Base-by-base conservation (phyloP, 345 rosid genomes). In the Melaleuca quinquenervia region DNA sequence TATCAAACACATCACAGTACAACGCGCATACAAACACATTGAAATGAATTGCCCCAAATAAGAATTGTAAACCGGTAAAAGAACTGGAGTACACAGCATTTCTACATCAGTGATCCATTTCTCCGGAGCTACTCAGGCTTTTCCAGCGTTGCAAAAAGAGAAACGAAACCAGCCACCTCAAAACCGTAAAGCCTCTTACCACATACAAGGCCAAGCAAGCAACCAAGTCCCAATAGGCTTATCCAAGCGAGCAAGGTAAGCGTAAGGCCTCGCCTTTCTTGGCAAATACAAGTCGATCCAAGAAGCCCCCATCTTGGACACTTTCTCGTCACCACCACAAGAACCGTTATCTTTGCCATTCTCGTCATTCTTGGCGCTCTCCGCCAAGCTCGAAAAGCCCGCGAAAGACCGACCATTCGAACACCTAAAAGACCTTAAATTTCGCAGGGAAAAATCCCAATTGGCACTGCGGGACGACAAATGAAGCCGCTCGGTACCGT, bases 131-230 rank as follows among this genome's bases (percentile, higher is more conserved):
- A 41, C 41, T 41, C 41, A 41, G 41, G 41, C 41, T 41, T 41
- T 41, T 41, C 4, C 41, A 41, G 41, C 4, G 41, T 41, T 41
- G 41, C 41, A 41, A 41, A 41, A 41, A 41, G 41, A 41, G 41
- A 41, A 41, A 41, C 41, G 3, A 55, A 55, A 55, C 3, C 15
- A 24, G 60, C 20, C 60, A 55, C 20, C 15, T 55, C 60, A 82
- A 5, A 45, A 18, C 56, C 82, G 85, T n/a, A 24, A n/a, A 45
- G 41, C 55, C n/a, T 24, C 96, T 64, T 89, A 95, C 98, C 98
- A 96, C 94, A 95, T 92, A 90, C 98, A 94, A 54, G 99, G 99
- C 98, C 96, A 95, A 85, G 97, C 92, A 56, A 96, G 96, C 70
- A 96, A 88, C 99, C 98, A 96, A 58, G 98, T 96, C 15, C 98